Evolutionary conservation across 2,329 filamentous ascomycete genomes (phyloP).

Genomic region (Arachnopeziza araneosa): DNA sequence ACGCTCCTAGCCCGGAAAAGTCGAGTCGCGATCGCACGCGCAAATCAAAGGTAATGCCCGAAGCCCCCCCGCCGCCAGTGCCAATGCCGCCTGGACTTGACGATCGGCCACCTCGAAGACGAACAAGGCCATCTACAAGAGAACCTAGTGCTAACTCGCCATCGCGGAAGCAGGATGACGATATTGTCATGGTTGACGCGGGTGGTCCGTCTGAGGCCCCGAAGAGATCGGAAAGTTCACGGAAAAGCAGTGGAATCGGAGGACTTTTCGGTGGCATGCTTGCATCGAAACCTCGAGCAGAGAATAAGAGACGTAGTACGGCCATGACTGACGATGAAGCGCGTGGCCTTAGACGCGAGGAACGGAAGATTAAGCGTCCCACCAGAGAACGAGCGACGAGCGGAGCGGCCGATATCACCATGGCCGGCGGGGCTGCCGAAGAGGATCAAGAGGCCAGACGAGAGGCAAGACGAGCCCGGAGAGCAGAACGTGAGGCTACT

Average conservation of each 20-base stretch:
- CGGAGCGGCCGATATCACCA: slow-evolving; percentile 40
- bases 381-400: slow-evolving; percentile 32
- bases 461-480: slow-evolving; percentile 55
- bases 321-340: slow-evolving; percentile 47
- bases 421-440: slow-evolving; percentile 42
- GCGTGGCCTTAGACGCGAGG: slow-evolving; percentile 30
- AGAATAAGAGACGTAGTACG: slow-evolving; percentile 45
- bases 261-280: slow-evolving; percentile 57
- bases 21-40: slow-evolving; percentile 36
- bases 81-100: slow-evolving; percentile 28
- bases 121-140: slow-evolving; percentile 20
- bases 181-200: slow-evolving; percentile 52
- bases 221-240: slow-evolving; percentile 55
- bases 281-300: slow-evolving; percentile 39
- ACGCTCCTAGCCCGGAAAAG: slow-evolving; percentile 42
- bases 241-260: slow-evolving; percentile 52
- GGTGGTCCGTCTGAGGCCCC: slow-evolving; percentile 41
- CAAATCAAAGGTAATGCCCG: slow-evolving; percentile 38
- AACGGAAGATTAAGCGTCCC: slow-evolving; percentile 30
- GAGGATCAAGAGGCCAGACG: slow-evolving; percentile 56
- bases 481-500: slow-evolving; percentile 45
- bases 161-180: slow-evolving; percentile 60
- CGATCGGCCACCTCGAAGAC: slow-evolving; percentile 25
- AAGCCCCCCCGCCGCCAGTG: slow-evolving; percentile 23
- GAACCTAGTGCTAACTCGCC: slow-evolving; percentile 43